phyloP scores from a whole-genome alignment of 148 eudicot species.

The Rhododendron molle region DNA sequence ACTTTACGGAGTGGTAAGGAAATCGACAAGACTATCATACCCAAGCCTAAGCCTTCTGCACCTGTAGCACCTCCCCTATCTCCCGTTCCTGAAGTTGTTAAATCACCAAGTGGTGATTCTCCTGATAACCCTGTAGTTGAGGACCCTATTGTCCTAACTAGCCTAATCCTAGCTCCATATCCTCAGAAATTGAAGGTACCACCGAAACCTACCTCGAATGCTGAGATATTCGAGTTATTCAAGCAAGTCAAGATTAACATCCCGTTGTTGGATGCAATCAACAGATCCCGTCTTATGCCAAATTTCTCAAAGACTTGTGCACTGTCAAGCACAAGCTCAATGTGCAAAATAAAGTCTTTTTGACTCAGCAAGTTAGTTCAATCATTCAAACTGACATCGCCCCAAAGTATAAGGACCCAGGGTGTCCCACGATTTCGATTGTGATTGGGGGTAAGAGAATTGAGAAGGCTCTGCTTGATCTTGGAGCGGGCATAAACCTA shows the following conservation, averaged over 20 bases:
- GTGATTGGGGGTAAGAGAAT: too few relatives aligned
- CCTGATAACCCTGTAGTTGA: neutral
- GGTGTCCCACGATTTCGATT: neutral
- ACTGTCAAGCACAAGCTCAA: too few relatives aligned
- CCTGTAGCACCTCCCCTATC: too few relatives aligned
- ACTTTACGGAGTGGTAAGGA: neutral
- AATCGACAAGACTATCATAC: neutral
- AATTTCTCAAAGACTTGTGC: too few relatives aligned
- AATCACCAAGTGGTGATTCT: neutral
- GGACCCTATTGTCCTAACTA: neutral
- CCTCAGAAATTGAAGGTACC: neutral
- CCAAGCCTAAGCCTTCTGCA: neutral
- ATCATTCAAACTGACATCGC: neutral
- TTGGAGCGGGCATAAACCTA: too few relatives aligned
- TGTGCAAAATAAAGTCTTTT: neutral
- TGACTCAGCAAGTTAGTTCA: neutral
- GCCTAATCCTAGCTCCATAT: neutral
- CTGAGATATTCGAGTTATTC: neutral
- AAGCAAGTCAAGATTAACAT: too few relatives aligned
- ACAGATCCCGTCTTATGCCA: too few relatives aligned
- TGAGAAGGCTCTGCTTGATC: too few relatives aligned
- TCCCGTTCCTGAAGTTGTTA: neutral
- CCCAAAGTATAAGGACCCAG: neutral
- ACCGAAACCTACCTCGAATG: neutral
- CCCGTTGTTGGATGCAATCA: too few relatives aligned